Evolutionary conservation across 2,329 filamentous ascomycete genomes (phyloP).

Genomic region (Plectosphaerella plurivora): DNA sequence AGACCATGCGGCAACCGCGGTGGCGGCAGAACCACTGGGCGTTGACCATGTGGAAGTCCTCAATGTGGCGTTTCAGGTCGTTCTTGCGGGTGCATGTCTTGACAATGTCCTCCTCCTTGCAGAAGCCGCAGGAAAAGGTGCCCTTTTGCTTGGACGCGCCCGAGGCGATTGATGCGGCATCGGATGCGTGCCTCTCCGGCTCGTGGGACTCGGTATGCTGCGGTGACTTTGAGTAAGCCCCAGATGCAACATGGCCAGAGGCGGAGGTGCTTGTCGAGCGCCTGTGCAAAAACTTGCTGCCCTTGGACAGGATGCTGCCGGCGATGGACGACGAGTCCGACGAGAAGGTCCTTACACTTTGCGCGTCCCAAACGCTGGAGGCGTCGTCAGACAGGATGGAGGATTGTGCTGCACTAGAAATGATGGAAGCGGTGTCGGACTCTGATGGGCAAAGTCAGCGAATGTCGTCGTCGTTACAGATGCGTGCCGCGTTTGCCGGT

Average conservation of each 20-base stretch:
- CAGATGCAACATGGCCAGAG: background rate
- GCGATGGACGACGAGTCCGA: slow-evolving; percentile 34
- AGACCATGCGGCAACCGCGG: slow-evolving; percentile 36
- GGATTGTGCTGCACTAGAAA: slow-evolving; percentile 27
- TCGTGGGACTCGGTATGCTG: slow-evolving; percentile 3
- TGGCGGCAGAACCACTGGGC: slow-evolving; percentile 41
- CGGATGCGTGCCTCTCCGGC: slow-evolving; percentile 7
- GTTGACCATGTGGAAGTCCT: slow-evolving; percentile 42
- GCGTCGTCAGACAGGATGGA: slow-evolving; percentile 29
- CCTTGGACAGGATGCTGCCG: slow-evolving; percentile 32
- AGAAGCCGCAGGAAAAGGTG: slow-evolving; percentile 34
- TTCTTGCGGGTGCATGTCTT: slow-evolving; percentile 42
- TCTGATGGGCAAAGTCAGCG: slow-evolving; percentile 4
- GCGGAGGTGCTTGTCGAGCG: slow-evolving; percentile 10
- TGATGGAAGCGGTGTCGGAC: slow-evolving; percentile 25
- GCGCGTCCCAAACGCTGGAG: slow-evolving; percentile 29
- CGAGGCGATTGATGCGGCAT: slow-evolving; percentile 15
- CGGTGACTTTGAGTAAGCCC: background rate
- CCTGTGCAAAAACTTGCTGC: slow-evolving; percentile 27
- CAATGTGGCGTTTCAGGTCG: slow-evolving; percentile 44
- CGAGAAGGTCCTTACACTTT: slow-evolving; percentile 27
- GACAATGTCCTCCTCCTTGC: slow-evolving; percentile 33
- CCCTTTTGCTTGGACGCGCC: slow-evolving; percentile 30
- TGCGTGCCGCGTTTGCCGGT: too few species aligned
- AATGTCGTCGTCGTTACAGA: too few species aligned